phyloP scores from a whole-genome alignment of 23 red algal genomes.

The Cyanidiococcus yangmingshanensis region DNA sequence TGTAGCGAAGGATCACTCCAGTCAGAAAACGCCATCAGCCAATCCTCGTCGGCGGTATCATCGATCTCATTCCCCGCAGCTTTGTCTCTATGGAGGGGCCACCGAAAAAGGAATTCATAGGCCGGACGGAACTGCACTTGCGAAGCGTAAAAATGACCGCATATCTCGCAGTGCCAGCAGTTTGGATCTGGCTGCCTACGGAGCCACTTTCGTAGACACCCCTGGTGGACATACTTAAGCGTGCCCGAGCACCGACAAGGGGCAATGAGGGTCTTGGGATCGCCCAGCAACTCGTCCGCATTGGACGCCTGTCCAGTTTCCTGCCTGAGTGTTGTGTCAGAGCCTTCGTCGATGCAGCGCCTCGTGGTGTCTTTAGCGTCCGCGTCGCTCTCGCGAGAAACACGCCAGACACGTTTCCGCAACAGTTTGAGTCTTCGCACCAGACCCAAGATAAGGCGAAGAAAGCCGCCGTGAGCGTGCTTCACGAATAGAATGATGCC shows the following conservation, averaged over 20 bases:
- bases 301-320: background rate
- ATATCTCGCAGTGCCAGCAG: conserved; percentile 10
- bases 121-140: conserved; percentile 16
- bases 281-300: background rate
- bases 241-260: conserved; percentile 16
- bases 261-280: conserved; percentile 2
- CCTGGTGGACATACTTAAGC: conserved; percentile 20
- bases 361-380: background rate
- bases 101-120: conserved; percentile 3
- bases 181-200: background rate
- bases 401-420: background rate
- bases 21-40: background rate
- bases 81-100: background rate
- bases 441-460: background rate
- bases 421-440: background rate
- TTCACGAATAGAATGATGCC: background rate
- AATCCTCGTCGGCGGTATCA: conserved; percentile 10
- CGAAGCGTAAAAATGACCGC: background rate
- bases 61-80: background rate
- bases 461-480: background rate
- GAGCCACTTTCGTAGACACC: conserved; percentile 14
- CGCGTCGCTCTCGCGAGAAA: background rate
- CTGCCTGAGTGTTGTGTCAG: background rate
- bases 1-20: background rate
- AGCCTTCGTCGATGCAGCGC: background rate